phyloP scores from a whole-genome alignment of 148 eudicot species.

The Nepenthes gracilis region DNA sequence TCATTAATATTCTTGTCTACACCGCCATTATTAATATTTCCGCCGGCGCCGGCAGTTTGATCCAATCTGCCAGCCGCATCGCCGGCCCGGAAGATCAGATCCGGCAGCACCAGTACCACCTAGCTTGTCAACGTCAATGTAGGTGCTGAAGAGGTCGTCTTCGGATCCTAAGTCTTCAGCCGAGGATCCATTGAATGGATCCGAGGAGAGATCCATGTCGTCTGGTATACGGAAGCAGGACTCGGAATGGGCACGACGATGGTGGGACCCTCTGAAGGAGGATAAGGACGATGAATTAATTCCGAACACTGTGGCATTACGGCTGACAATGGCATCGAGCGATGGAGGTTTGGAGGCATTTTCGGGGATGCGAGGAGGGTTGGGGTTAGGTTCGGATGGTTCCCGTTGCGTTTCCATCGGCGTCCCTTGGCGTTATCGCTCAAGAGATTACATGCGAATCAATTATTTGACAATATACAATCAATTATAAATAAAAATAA shows the following conservation, averaged over 20 bases:
- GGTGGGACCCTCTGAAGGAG: conserved; percentile 28
- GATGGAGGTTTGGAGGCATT: conserved; percentile 2
- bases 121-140: conserved; percentile 37
- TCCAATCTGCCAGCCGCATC: not conserved
- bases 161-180: conserved; percentile 32
- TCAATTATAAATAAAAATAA: too few species aligned
- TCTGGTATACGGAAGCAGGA: conserved; percentile 22
- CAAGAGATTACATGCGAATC: too few species aligned
- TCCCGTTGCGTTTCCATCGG: conserved; percentile 11
- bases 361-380: conserved; percentile 2
- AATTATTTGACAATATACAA: too few species aligned
- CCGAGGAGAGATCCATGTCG: conserved; percentile 39
- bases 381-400: conserved; percentile 7
- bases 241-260: conserved; percentile 42
- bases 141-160: conserved; percentile 43
- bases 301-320: conserved; percentile 5
- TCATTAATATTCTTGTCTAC: conserved; percentile 4
- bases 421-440: too few species aligned
- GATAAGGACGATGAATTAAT: not conserved
- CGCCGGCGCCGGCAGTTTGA: too few species aligned
- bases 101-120: conserved; percentile 4
- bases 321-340: not conserved
- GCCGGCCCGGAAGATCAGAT: conserved; percentile 10
- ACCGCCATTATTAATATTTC: not conserved
- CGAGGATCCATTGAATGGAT: conserved; percentile 21